phyloP scores from a whole-genome alignment of 345 rosid genomes.

The Angophora floribunda region DNA sequence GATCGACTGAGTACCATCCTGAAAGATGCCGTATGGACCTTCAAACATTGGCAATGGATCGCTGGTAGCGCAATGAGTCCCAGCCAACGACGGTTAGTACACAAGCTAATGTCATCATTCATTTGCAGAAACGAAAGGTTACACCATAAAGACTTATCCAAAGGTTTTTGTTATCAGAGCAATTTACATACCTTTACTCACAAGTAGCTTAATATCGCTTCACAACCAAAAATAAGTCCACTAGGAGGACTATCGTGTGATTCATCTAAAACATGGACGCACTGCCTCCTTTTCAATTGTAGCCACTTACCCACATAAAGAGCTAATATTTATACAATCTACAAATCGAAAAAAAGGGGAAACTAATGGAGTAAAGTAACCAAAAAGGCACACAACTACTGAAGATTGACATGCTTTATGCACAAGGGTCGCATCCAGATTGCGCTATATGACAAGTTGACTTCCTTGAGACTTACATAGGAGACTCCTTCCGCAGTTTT shows the following conservation, averaged over 20 bases:
- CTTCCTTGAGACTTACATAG: background rate
- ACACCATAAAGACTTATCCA: background rate
- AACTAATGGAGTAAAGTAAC: background rate
- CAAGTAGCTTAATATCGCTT: background rate
- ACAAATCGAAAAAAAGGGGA: background rate
- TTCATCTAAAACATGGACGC: background rate
- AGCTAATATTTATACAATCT: background rate
- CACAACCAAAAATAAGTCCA: background rate
- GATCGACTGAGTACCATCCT: background rate
- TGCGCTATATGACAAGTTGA: background rate
- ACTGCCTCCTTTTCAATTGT: background rate
- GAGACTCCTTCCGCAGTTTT: slow-evolving; percentile 12
- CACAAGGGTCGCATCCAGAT: background rate
- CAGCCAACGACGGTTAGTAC: background rate
- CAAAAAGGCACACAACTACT: background rate
- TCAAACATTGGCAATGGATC: background rate
- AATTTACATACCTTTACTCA: background rate
- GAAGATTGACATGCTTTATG: background rate
- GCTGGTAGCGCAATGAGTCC: background rate
- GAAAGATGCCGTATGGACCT: background rate
- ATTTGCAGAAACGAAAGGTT: background rate
- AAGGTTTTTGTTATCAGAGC: background rate
- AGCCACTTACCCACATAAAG: background rate
- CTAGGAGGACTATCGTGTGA: background rate
- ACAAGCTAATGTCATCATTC: background rate